Conservation (phyloP, 2,329 filamentous ascomycete genomes). For the Lojkania enalia region DNA sequence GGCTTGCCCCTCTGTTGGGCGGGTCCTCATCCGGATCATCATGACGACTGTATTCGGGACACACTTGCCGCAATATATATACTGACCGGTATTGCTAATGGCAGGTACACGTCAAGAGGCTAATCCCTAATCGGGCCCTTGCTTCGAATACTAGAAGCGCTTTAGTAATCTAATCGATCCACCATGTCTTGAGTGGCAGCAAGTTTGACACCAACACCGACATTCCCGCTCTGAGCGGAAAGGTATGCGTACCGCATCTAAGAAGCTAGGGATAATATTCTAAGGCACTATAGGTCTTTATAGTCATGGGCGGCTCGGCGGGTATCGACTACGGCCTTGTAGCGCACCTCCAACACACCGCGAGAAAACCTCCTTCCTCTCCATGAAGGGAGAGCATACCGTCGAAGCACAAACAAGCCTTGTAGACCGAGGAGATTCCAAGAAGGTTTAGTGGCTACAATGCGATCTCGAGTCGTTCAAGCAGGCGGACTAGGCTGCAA, state of each 20-base stretch:
- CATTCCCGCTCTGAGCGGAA: slow-evolving; percentile 47
- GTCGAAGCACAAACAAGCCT: slow-evolving; percentile 50
- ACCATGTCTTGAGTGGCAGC: slow-evolving; percentile 30
- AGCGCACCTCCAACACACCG: slow-evolving; percentile 56
- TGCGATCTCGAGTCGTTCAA: slow-evolving; percentile 53
- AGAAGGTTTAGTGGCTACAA: slow-evolving; percentile 50
- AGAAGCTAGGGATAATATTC: neutral
- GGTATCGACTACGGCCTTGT: slow-evolving; percentile 57
- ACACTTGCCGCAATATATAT: neutral
- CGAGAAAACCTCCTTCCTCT: slow-evolving; percentile 53
- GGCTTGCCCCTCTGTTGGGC: neutral
- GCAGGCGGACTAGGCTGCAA: slow-evolving; percentile 52
- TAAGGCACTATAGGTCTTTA: slow-evolving; percentile 51
- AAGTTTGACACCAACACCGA: slow-evolving; percentile 47
- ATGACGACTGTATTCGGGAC: neutral
- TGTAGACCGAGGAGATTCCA: slow-evolving; percentile 49
- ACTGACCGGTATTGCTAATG: neutral
- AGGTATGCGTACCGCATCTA: slow-evolving; percentile 26
- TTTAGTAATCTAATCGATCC: no score
- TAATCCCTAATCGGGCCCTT: no score
- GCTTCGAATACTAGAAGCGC: no score
- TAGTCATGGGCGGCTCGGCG: slow-evolving; percentile 55
- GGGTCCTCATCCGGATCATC: neutral
- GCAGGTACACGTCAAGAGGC: neutral
- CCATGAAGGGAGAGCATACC: slow-evolving; percentile 55